These are phyloP conservation scores for Citropsis articulata DNA, from an alignment of 345 rosid species.

Conservation along the genomic window DNA sequence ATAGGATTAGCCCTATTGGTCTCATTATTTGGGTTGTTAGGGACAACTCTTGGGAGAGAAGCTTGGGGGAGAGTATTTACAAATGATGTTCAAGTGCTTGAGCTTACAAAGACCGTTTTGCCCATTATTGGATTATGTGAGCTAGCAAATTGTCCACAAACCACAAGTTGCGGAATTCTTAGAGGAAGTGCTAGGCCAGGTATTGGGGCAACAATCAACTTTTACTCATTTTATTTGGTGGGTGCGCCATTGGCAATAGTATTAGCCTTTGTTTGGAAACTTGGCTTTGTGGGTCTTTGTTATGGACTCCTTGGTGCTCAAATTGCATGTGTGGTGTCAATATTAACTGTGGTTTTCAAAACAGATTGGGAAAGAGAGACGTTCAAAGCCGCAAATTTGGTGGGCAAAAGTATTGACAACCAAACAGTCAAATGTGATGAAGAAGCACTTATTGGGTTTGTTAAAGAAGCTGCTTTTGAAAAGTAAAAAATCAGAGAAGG, in stretches of 20 bases:
- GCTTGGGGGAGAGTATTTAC: constrained; percentile 75
- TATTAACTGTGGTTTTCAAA: constrained; percentile 53
- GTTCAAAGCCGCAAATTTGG: constrained; percentile 60
- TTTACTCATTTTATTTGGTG: constrained; percentile 76
- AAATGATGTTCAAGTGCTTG: constrained; percentile 45
- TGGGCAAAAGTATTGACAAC: constrained; percentile 39
- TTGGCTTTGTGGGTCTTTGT: constrained; percentile 83
- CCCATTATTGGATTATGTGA: constrained; percentile 89
- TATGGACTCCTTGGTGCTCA: constrained; percentile 89
- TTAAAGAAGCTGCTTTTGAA: constrained; percentile 7
- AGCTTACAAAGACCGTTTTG: constrained; percentile 52
- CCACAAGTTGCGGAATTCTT: constrained; percentile 83
- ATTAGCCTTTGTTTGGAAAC: constrained; percentile 54
- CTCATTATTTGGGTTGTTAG: constrained; percentile 54
- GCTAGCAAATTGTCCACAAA: constrained; percentile 93
- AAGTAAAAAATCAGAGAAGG: not conserved
- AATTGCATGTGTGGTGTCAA: constrained; percentile 63
- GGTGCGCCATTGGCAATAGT: constrained; percentile 75
- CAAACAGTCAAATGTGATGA: constrained; percentile 43
- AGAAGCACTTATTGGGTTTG: constrained; percentile 9
- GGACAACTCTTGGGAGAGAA: constrained; percentile 61
- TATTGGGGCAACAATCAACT: constrained; percentile 62
- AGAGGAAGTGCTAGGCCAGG: constrained; percentile 86
- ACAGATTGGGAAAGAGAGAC: constrained; percentile 87
- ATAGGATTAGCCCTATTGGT: constrained; percentile 49